Evolutionary conservation across 2,329 filamentous ascomycete species (phyloP).

Genomic region (Stagonosporopsis vannaccii): DNA sequence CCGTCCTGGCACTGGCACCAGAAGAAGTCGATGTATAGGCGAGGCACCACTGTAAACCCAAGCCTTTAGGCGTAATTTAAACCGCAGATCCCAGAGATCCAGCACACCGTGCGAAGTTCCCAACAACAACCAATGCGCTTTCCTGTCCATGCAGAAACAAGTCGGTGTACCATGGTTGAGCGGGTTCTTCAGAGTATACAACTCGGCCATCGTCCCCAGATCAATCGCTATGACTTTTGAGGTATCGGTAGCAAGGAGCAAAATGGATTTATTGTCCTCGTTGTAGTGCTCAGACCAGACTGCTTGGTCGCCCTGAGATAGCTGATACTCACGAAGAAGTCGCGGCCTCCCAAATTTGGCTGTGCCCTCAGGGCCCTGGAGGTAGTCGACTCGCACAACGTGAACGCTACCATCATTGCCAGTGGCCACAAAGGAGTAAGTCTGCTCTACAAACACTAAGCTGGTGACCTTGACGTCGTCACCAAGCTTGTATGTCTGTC

Average conservation of each 20-base stretch:
- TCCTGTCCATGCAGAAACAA: conserved; percentile 86
- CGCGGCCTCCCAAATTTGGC: conserved; percentile 79
- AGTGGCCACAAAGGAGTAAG: conserved; percentile 90
- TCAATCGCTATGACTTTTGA: conserved; percentile 86
- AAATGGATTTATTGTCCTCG: conserved; percentile 78
- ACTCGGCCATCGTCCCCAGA: conserved; percentile 80
- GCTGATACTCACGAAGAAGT: conserved; percentile 75
- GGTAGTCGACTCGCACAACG: conserved; percentile 81
- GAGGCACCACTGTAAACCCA: conserved; percentile 87
- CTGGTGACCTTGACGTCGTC: conserved; percentile 76
- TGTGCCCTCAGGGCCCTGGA: conserved; percentile 61
- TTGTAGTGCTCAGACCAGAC: conserved; percentile 95
- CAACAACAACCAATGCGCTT: conserved; percentile 87
- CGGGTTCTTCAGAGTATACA: conserved; percentile 85
- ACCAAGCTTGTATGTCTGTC: conserved; percentile 82
- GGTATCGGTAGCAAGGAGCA: conserved; percentile 85
- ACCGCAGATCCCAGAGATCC: conserved; percentile 96
- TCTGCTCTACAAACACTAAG: conserved; percentile 90
- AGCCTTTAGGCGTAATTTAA: conserved; percentile 83
- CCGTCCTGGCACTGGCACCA: conserved; percentile 62
- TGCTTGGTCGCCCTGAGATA: conserved; percentile 76
- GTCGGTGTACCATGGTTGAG: conserved; percentile 91
- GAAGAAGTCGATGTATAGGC: conserved; percentile 76
- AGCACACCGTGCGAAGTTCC: conserved; percentile 93
- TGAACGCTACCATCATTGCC: conserved; percentile 84